These are phyloP conservation scores for Sphaerulina vaccinii DNA, from an alignment of 2,329 filamentous ascomycete genomes.

Conservation along the genomic window DNA sequence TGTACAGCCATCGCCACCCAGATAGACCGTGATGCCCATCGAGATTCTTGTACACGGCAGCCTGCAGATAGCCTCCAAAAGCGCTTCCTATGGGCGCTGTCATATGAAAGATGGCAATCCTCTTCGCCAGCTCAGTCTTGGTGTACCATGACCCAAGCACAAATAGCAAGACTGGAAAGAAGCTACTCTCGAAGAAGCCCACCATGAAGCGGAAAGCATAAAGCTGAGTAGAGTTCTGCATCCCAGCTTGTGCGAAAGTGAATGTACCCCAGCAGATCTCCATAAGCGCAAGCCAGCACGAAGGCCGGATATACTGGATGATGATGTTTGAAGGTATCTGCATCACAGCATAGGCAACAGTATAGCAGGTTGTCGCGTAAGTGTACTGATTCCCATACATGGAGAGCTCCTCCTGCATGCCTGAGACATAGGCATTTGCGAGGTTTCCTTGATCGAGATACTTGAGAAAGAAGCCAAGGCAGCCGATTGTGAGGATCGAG, in stretches of 20 bases:
- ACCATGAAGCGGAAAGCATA: conserved; percentile 16
- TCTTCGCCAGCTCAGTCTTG: conserved; percentile 12
- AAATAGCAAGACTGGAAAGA: conserved; percentile 8
- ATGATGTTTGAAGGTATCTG: conserved; percentile 8
- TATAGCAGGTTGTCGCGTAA: conserved; percentile 5
- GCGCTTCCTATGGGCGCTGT: conserved; percentile 13
- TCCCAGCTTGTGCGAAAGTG: conserved; percentile 14
- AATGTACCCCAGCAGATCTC: conserved; percentile 7
- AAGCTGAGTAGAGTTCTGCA: conserved; percentile 15
- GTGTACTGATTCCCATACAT: conserved; percentile 41
- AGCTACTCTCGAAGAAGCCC: conserved; percentile 13
- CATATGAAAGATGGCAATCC: conserved; percentile 16
- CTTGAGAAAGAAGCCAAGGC: conserved; percentile 7
- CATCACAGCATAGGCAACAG: conserved; percentile 5
- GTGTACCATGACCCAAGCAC: conserved; percentile 21
- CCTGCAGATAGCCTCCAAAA: conserved; percentile 13
- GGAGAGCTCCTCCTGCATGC: conserved; percentile 43
- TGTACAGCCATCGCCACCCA: conserved; percentile 20
- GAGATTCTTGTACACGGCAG: conserved; percentile 15
- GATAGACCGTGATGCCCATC: conserved; percentile 12
- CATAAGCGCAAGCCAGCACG: conserved; percentile 7
- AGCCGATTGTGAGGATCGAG: conserved; percentile 7
- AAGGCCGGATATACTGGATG: conserved; percentile 7
- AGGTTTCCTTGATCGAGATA: conserved; percentile 7
- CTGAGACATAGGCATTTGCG: conserved; percentile 42